Conservation (phyloP, 768 basidiomycete species). For the Punctularia strigosozonata region DNA sequence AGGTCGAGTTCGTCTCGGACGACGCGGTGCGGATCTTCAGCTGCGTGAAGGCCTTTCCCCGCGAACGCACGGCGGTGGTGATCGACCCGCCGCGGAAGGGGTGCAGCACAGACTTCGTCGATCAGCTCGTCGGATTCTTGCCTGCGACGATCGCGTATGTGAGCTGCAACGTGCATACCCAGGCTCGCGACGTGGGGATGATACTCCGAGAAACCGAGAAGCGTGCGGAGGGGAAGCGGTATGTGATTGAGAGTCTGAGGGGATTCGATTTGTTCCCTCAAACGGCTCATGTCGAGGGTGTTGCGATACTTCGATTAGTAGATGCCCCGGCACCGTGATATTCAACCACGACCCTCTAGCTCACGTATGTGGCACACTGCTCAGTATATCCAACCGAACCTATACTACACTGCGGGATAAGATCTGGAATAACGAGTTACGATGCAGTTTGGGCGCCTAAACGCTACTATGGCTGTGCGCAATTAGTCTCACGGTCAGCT, state of each 20-base stretch:
- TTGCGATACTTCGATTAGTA: slow-evolving; percentile 52
- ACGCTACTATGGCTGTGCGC: too few species aligned
- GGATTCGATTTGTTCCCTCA: slow-evolving; percentile 96
- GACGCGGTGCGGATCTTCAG: slow-evolving; percentile 83
- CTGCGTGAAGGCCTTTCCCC: slow-evolving; percentile 52
- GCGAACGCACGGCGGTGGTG: slow-evolving; percentile 52
- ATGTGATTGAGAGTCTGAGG: slow-evolving; percentile 70
- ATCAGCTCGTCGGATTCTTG: slow-evolving; percentile 64
- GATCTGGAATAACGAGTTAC: too few species aligned
- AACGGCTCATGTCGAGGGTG: slow-evolving; percentile 87
- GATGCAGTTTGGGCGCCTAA: too few species aligned
- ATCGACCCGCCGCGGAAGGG: slow-evolving; percentile 95
- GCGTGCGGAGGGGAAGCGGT: slow-evolving; percentile 30
- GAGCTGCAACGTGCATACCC: slow-evolving; percentile 91
- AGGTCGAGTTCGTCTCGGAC: slow-evolving; percentile 62
- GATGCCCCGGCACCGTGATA: too few species aligned
- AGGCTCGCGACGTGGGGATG: slow-evolving; percentile 77
- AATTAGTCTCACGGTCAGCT: too few species aligned
- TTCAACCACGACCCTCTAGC: too few species aligned
- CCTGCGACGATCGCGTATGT: slow-evolving; percentile 74
- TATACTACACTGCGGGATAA: too few species aligned
- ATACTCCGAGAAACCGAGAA: slow-evolving; percentile 39
- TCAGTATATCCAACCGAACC: too few species aligned
- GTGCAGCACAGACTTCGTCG: slow-evolving; percentile 69
- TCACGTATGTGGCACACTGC: too few species aligned